phyloP scores from a whole-genome alignment of 208 protist genomes.

The Wallacemonas sp. region DNA sequence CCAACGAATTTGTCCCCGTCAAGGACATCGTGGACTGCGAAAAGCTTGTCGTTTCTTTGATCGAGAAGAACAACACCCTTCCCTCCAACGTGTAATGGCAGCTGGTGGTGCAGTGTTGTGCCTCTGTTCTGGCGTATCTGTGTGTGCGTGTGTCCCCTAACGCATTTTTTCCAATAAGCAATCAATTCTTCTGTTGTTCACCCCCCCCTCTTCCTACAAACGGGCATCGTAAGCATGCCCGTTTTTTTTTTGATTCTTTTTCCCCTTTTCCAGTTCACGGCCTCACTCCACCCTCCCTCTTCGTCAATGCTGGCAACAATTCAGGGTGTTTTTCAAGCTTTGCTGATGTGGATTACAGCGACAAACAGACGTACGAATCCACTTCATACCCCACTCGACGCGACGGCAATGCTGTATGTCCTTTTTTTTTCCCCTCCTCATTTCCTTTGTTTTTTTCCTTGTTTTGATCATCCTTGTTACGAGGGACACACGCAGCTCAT shows the following conservation, averaged over 20 bases:
- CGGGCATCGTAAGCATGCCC: too few species aligned
- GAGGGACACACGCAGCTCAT: too few species aligned
- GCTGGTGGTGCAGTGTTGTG: background rate
- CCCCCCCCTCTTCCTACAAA: too few species aligned
- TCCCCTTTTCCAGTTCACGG: background rate
- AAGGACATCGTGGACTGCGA: conserved; percentile 45
- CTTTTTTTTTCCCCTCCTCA: conserved; percentile 17
- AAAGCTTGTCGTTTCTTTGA: conserved; percentile 29
- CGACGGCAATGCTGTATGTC: too few species aligned
- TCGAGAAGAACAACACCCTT: conserved; percentile 32
- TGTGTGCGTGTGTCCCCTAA: too few species aligned
- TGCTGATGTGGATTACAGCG: too few species aligned
- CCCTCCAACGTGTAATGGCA: conserved; percentile 23
- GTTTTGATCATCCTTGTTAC: too few species aligned
- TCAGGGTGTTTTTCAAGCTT: too few species aligned
- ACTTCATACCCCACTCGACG: too few species aligned
- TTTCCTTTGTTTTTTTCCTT: conserved; percentile 17
- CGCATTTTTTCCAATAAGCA: too few species aligned
- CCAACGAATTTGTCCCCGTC: conserved; percentile 57
- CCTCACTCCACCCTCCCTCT: background rate
- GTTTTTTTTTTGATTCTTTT: conserved; percentile 18
- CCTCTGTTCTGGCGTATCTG: too few species aligned
- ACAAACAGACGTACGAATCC: too few species aligned
- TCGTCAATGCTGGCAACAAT: background rate
- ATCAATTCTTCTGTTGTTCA: background rate